phyloP scores from a whole-genome alignment of 2,329 filamentous ascomycete genomes.

The Ophiocordyceps australis region DNA sequence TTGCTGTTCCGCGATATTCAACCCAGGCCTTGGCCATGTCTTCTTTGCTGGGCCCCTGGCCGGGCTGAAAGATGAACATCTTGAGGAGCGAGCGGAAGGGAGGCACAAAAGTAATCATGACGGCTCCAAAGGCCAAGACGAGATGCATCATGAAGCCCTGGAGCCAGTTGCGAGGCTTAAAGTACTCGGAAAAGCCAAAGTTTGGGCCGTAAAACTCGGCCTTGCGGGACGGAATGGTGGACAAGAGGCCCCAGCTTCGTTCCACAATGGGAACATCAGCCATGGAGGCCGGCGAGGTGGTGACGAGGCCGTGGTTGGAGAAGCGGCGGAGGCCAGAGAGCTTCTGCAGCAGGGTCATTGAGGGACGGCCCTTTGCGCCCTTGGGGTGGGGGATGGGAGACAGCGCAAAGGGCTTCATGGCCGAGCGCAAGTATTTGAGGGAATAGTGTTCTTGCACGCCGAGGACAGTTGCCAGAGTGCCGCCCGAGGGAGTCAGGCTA shows the following conservation, averaged over 20 bases:
- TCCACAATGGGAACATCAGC: constrained; percentile 38
- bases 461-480: constrained; percentile 50
- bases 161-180: constrained; percentile 28
- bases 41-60: constrained; percentile 34
- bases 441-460: constrained; percentile 34
- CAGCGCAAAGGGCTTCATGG: constrained; percentile 31
- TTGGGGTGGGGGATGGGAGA: constrained; percentile 33
- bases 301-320: constrained; percentile 34
- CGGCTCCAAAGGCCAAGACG: constrained; percentile 19
- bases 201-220: constrained; percentile 39
- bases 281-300: constrained; percentile 28
- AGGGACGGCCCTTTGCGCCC: constrained; percentile 9
- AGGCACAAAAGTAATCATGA: constrained; percentile 24
- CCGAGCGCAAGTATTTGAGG: constrained; percentile 24
- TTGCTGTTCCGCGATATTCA: constrained; percentile 45
- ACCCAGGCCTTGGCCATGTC: constrained; percentile 37
- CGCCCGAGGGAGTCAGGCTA: constrained; percentile 34
- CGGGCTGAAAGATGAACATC: constrained; percentile 29
- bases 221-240: constrained; percentile 21
- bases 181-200: constrained; percentile 39
- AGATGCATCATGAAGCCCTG: constrained; percentile 31
- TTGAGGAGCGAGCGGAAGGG: constrained; percentile 25
- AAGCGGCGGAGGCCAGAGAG: constrained; percentile 30
- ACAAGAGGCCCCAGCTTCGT: constrained; percentile 42
- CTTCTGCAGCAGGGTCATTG: constrained; percentile 18